These are phyloP conservation scores for Delitschia confertaspora DNA, from an alignment of 495 filamentous ascomycete species.

Conservation along the genomic window DNA sequence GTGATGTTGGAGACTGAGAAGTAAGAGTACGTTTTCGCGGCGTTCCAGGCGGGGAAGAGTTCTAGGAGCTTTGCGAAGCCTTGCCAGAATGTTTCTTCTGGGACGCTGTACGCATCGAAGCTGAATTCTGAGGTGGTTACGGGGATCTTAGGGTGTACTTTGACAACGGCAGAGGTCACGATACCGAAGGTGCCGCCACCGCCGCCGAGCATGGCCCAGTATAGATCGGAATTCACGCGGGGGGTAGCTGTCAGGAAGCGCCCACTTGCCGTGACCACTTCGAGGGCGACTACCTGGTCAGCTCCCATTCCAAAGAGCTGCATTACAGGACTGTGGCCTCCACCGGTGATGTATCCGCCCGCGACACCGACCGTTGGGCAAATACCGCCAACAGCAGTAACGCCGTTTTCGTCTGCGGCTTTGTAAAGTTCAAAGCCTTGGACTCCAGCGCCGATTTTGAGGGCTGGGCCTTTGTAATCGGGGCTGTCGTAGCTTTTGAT, in stretches of 20 bases:
- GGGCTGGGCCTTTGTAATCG: conserved; percentile 10
- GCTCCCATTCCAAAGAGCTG: conserved; percentile 14
- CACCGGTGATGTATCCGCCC: conserved; percentile 17
- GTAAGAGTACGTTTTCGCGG: conserved; percentile 18
- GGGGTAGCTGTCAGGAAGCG: conserved; percentile 8
- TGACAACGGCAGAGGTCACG: conserved; percentile 13
- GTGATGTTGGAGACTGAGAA: background rate
- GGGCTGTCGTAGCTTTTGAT: conserved; percentile 8
- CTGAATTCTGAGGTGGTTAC: conserved; percentile 13
- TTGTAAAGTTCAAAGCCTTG: conserved; percentile 12
- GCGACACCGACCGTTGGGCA: conserved; percentile 33
- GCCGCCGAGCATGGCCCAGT: conserved; percentile 25
- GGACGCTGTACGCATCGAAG: conserved; percentile 4
- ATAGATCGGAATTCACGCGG: conserved; percentile 16
- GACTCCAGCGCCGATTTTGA: conserved; percentile 22
- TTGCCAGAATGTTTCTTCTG: conserved; percentile 9
- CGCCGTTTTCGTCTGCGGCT: conserved; percentile 16
- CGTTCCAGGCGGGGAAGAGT: conserved; percentile 8
- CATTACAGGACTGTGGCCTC: conserved; percentile 17
- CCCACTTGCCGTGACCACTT: conserved; percentile 17
- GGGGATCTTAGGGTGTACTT: conserved; percentile 12
- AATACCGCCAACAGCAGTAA: conserved; percentile 26
- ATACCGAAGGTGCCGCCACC: conserved; percentile 26
- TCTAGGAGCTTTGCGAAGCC: conserved; percentile 10
- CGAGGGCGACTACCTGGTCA: conserved; percentile 12